Conservation (phyloP, 371 early-diverging fungal species). For the Syncephalastrum monosporum region DNA sequence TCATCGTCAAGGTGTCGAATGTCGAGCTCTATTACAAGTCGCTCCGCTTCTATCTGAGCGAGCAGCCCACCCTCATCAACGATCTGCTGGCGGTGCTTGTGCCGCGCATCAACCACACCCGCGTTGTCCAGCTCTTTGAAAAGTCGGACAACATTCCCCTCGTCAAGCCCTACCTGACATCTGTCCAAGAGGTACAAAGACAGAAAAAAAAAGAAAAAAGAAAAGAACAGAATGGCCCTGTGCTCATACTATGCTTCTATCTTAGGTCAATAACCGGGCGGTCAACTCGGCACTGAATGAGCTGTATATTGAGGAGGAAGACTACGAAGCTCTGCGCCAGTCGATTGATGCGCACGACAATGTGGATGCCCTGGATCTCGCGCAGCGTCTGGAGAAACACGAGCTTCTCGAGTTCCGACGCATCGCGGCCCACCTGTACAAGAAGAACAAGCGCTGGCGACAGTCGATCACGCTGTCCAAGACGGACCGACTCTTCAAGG, state of each 20-base stretch:
- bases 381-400: constrained; percentile 90
- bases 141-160: constrained; percentile 95
- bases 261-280: constrained; percentile 76
- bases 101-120: constrained; percentile 91
- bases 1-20: constrained; percentile 94
- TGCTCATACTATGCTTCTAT: neutral
- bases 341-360: constrained; percentile 91
- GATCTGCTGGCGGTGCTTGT: constrained; percentile 88
- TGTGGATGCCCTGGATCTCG: constrained; percentile 90
- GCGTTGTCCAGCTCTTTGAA: constrained; percentile 94
- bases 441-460: constrained; percentile 92
- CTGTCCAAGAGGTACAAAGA: constrained; percentile 73
- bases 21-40: constrained; percentile 97
- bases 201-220: neutral
- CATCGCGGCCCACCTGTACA: constrained; percentile 93
- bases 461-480: constrained; percentile 93
- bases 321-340: constrained; percentile 84
- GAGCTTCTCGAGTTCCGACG: constrained; percentile 95
- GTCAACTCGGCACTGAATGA: constrained; percentile 96
- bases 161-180: constrained; percentile 90
- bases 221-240: neutral
- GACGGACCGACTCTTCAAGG: constrained; percentile 93
- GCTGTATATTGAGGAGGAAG: constrained; percentile 95
- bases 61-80: constrained; percentile 90
- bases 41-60: constrained; percentile 92